These are phyloP conservation scores for Plantago major DNA, from an alignment of 257 asterid genomes.

Conservation along the genomic window DNA sequence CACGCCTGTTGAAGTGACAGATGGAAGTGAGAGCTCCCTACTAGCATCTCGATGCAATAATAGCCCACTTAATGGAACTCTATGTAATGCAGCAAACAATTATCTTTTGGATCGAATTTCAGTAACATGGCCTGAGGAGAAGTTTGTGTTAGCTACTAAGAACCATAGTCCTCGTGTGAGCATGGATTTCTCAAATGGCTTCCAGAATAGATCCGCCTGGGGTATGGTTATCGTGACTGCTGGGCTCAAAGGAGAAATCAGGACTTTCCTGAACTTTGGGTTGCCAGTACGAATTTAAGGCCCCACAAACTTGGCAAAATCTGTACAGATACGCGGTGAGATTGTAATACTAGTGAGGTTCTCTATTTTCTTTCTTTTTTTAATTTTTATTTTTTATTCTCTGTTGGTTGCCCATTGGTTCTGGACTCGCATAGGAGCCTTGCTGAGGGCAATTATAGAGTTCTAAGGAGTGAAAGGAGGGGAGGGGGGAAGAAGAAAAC, in stretches of 20 bases:
- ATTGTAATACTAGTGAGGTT: constrained; percentile 49
- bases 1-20: constrained; percentile 51
- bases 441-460: constrained; percentile 24
- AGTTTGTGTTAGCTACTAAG: constrained; percentile 43
- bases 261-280: constrained; percentile 88
- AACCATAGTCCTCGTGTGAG: constrained; percentile 63
- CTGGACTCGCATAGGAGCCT: constrained; percentile 18
- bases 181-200: constrained; percentile 51
- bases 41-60: constrained; percentile 43
- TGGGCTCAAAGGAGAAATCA: constrained; percentile 81
- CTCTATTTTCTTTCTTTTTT: neutral
- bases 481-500: neutral
- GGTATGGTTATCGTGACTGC: constrained; percentile 97
- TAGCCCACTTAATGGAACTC: constrained; percentile 61
- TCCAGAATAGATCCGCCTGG: constrained; percentile 67
- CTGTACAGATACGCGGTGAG: constrained; percentile 73
- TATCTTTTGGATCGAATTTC: constrained; percentile 74
- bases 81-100: constrained; percentile 52
- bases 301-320: constrained; percentile 20
- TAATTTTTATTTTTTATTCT: constrained; percentile 10
- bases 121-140: constrained; percentile 95
- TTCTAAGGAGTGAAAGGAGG: constrained; percentile 22
- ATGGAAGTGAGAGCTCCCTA: constrained; percentile 45
- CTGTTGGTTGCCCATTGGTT: constrained; percentile 26
- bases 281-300: constrained; percentile 67